Conservation (phyloP, 148 eudicot genomes). For the Rhododendron henanense region DNA sequence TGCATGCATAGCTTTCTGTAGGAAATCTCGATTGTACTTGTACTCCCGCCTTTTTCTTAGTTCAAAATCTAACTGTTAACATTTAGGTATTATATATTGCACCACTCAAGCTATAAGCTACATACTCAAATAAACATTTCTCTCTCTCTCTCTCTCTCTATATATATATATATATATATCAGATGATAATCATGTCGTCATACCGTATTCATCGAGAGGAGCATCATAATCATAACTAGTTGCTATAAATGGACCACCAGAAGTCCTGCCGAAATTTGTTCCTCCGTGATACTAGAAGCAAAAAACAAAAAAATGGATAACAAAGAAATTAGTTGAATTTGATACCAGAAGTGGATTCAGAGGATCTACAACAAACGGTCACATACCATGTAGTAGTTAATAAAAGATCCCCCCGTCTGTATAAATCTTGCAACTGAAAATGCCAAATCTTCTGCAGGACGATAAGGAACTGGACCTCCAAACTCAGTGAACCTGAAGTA, state of each 20-base stretch:
- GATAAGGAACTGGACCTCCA: conserved; percentile 72
- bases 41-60: background rate
- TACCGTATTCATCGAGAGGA: conserved; percentile 83
- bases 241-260: conserved; percentile 72
- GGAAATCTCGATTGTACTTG: background rate
- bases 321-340: background rate
- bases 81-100: background rate
- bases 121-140: background rate
- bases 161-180: no score
- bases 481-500: conserved; percentile 70
- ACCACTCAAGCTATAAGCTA: background rate
- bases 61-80: background rate
- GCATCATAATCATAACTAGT: conserved; percentile 90
- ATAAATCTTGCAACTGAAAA: conserved; percentile 81
- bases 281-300: conserved; percentile 68
- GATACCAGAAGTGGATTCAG: background rate
- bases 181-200: background rate
- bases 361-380: background rate
- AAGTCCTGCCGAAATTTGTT: conserved; percentile 79
- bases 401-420: conserved; percentile 76
- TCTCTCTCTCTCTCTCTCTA: no score
- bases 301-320: background rate
- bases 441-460: conserved; percentile 87
- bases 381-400: conserved; percentile 86
- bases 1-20: background rate